Conservation (phyloP, 2,329 filamentous ascomycete species). For the Tolypocladium cylindrosporum region DNA sequence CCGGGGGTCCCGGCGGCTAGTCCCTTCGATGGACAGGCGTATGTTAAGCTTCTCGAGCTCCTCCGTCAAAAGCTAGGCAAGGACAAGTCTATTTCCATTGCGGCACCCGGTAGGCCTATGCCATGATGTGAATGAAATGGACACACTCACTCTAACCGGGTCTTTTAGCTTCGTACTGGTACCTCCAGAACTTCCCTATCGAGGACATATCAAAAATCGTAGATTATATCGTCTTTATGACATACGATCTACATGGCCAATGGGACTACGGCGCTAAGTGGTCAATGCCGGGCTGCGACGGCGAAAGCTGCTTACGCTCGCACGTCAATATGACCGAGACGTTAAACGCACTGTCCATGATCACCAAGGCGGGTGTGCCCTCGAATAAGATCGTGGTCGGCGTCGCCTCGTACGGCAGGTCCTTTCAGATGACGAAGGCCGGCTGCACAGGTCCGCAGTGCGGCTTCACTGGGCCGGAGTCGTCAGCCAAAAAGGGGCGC, state of each 20-base stretch:
- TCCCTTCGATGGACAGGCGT: conserved; percentile 3
- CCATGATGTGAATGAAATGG: too few relatives aligned
- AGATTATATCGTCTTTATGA: conserved; percentile 26
- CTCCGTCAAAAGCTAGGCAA: not conserved
- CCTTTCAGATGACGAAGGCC: conserved; percentile 20
- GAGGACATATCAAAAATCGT: conserved; percentile 11
- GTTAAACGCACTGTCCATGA: conserved; percentile 18
- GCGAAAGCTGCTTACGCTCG: conserved; percentile 22
- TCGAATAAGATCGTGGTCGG: conserved; percentile 21
- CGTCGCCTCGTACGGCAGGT: conserved; percentile 19
- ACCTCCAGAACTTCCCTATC: conserved; percentile 20
- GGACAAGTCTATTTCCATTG: conserved; percentile 19
- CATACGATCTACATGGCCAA: conserved; percentile 24
- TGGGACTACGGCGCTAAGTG: conserved; percentile 15
- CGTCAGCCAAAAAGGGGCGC: conserved; percentile 12
- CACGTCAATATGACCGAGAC: conserved; percentile 28
- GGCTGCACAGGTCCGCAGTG: conserved; percentile 17
- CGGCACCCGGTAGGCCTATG: conserved; percentile 10
- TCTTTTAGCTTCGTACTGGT: conserved; percentile 19
- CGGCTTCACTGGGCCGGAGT: conserved; percentile 13
- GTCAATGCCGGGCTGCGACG: conserved; percentile 15
- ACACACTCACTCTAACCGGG: too few relatives aligned
- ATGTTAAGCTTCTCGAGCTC: conserved; percentile 8
- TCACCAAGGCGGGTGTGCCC: conserved; percentile 21
- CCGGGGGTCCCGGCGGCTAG: conserved; percentile 17